Conservation (phyloP, 225 moss, liverwort and hornwort species). For the Polytrichum formosum region DNA sequence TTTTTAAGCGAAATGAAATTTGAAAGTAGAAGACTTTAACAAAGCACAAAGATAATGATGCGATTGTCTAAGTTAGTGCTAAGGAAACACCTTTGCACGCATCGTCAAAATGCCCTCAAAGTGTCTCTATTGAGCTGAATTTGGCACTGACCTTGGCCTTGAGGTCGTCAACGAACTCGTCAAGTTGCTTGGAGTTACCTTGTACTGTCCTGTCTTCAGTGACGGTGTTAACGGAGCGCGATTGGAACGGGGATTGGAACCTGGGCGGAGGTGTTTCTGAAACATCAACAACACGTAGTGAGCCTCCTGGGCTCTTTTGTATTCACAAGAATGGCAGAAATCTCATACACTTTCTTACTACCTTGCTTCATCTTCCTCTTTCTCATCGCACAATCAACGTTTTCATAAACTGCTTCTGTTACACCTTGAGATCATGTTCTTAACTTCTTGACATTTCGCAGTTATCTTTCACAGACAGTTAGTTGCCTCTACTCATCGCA, state of each 20-base stretch:
- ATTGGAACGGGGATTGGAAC: background rate
- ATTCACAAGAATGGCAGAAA: background rate
- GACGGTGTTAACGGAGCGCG: conserved; percentile 51
- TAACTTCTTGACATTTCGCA: too few species aligned
- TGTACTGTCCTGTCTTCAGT: conserved; percentile 48
- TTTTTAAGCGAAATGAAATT: background rate
- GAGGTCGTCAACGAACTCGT: conserved; percentile 55
- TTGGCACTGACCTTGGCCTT: conserved; percentile 56
- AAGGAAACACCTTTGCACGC: background rate
- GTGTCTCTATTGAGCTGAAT: too few species aligned
- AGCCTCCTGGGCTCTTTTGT: too few species aligned
- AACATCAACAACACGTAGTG: background rate
- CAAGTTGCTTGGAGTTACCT: conserved; percentile 59
- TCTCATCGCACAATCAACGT: background rate
- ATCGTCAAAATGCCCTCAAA: too few species aligned
- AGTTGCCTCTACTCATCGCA: too few species aligned
- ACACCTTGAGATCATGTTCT: too few species aligned
- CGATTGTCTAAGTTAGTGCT: background rate
- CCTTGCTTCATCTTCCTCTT: background rate
- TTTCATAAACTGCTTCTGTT: too few species aligned
- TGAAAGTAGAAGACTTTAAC: background rate
- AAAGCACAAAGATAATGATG: background rate
- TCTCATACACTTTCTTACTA: background rate
- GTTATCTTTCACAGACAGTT: too few species aligned
- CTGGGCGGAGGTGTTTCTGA: background rate